These are phyloP conservation scores for Artemisia tridentata DNA, from an alignment of 129 eudicot species.

Conservation along the genomic window DNA sequence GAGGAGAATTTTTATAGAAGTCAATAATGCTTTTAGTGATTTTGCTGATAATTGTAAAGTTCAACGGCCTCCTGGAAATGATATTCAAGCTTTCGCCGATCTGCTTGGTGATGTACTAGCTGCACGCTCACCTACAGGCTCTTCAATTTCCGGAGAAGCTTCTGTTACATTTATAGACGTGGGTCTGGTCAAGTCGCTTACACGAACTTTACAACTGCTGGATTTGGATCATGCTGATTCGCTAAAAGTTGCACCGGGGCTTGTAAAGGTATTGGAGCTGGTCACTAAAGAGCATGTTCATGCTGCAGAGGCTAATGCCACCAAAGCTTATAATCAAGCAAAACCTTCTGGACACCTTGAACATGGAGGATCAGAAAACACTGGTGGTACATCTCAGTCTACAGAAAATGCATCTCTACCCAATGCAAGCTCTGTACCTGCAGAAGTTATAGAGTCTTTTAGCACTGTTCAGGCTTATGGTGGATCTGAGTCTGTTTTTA, in stretches of 20 bases:
- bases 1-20: conserved; percentile 69
- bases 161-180: conserved; percentile 88
- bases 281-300: conserved; percentile 92
- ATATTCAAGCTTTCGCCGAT: conserved; percentile 65
- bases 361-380: conserved; percentile 43
- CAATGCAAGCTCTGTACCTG: conserved; percentile 45
- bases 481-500: conserved; percentile 70
- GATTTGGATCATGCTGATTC: conserved; percentile 88
- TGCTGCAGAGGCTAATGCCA: conserved; percentile 60
- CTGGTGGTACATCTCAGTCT: conserved; percentile 41
- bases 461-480: conserved; percentile 56
- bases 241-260: conserved; percentile 68
- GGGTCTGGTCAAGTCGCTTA: conserved; percentile 72
- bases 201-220: conserved; percentile 65
- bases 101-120: conserved; percentile 80
- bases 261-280: conserved; percentile 80
- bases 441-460: conserved; percentile 49
- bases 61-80: conserved; percentile 62
- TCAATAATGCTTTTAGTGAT: conserved; percentile 54
- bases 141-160: conserved; percentile 79
- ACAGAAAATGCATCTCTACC: conserved; percentile 52
- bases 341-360: conserved; percentile 52
- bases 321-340: conserved; percentile 48
- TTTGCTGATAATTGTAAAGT: conserved; percentile 67
- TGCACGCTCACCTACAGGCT: conserved; percentile 87